Base-by-base conservation (phyloP, 2,329 filamentous ascomycete genomes). In the Botryotinia narcissicola region DNA sequence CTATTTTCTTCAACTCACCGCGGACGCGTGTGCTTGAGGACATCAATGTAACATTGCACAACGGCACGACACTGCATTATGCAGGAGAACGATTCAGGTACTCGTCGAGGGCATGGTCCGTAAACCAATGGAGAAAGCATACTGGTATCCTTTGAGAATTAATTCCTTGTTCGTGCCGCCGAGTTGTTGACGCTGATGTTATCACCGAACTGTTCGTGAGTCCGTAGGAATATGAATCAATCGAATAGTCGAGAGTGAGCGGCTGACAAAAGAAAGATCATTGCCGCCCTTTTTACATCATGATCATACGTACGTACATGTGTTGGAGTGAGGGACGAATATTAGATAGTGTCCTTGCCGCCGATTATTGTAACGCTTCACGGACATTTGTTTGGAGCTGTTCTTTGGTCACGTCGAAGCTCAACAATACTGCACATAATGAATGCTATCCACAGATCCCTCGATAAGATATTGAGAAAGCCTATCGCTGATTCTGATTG, bases 171-270 rank as follows among this genome's bases (percentile, higher is more conserved):
- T 5, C 25, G 51, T 18, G 25, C 20, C 5, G 14, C 32, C 14
- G 46, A 54, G 35, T 40, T 54, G 40, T 54, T 68, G 46, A 16
- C 64, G 48, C 64, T 42, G 64, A 68, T 68, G 35, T 57, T 68
- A 42, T 42, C 64, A 42, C 40, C 54, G 35, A 51, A 40, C 25
- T 51, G 20, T 57, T 57, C 40, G 37, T 68, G 14, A 54, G 35
- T 42, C 25, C 14, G 9, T 14, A 57, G 48, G 35, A 22, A 68
- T 42, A n/a, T 48, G 54, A 68, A 29, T 22, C 8, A 22, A 40
- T 40, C 4, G n/a, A 54, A 22, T n/a, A 25, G 18, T 12, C 20
- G 62, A 48, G 29, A 46, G 42, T 35, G n/a, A 57, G 25, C 51
- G 25, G 35, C 61, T n/a, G 37, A n/a, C 35, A 40, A 29, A 51